Percentiles rank a stretch among this genome's conserved stretches.
Evolutionary conservation across 2,329 filamentous ascomycete genomes (phyloP).

Genomic region (Arachnomyces sp.): DNA sequence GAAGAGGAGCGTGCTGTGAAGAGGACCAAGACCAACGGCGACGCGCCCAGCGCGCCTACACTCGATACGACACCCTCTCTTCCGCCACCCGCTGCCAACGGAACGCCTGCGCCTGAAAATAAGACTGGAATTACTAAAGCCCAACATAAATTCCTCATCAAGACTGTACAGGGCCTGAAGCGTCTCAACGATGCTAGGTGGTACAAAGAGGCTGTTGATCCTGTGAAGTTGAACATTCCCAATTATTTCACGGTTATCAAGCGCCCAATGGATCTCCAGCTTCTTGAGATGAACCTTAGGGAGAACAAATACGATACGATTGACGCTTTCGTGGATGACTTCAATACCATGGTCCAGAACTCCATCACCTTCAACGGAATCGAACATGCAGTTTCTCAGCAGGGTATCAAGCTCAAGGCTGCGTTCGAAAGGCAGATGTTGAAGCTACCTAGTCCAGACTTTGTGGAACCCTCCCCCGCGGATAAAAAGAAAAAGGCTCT

Average conservation of each 20-base stretch:
- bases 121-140: slow-evolving; percentile 30
- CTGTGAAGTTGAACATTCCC: slow-evolving; percentile 65
- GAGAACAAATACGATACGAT: slow-evolving; percentile 59
- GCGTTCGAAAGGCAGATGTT: slow-evolving; percentile 54
- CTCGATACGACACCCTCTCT: slow-evolving; percentile 37
- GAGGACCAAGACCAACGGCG: slow-evolving; percentile 63
- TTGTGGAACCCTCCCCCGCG: slow-evolving; percentile 51
- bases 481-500: slow-evolving; percentile 52
- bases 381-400: slow-evolving; percentile 61
- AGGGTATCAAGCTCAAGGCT: slow-evolving; percentile 53
- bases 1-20: slow-evolving; percentile 62
- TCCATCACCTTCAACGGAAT: slow-evolving; percentile 73
- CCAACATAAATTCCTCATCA: slow-evolving; percentile 35
- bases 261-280: slow-evolving; percentile 73
- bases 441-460: slow-evolving; percentile 49
- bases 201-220: slow-evolving; percentile 71
- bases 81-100: slow-evolving; percentile 30
- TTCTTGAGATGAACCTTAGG: slow-evolving; percentile 74
- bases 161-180: slow-evolving; percentile 50
- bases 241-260: slow-evolving; percentile 64
- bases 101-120: slow-evolving; percentile 14
- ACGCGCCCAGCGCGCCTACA: slow-evolving; percentile 34
- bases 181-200: slow-evolving; percentile 72
- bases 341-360: slow-evolving; percentile 72
- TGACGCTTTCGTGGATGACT: slow-evolving; percentile 64